Evolutionary conservation across 257 asterid genomes (phyloP), one percentile per base, ranked within the genome.

Genomic region (Solanum acaule): DNA sequence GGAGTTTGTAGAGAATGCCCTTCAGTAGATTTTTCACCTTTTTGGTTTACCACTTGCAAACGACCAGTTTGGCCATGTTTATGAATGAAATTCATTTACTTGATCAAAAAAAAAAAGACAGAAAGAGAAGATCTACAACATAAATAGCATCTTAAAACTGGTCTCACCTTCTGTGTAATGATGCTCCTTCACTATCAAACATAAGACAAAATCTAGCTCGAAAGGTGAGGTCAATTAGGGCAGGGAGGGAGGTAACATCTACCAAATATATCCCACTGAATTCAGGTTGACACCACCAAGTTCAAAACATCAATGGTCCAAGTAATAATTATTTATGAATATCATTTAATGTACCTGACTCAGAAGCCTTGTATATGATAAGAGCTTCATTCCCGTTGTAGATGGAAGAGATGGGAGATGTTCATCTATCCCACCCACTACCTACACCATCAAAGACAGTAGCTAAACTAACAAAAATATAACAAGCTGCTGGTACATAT

Each of bases 341-440:
- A 25, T 59, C 37, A 56, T 71, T 89, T 73, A 68, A 90, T 37
- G n/a, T 92, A 97, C 99, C 98, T 95, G 95, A 88, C 92, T 92
- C 70, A 92, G 94, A 88, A 97, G 92, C 88, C 89, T 94, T 38
- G 94, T 78, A 91, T 95, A 96, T 4, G 98, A 96, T 87, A 97
- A 78, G 84, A 95, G 90, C 93, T 92, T 90, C 86, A 96, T 94
- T 89, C 99, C 95, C 23, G 95, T 34, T 63, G 92, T 86, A 33
- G 94, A 91, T 71, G 99, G 98, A 90, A 96, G 97, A 87, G 99
- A 94, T 77, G 98, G 99, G 87, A 97, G 95, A 92, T 96, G 95
- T 85, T 95, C 96, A 90, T 96, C 98, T 49, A 94, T 91, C 83
- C 98, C 98, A 73, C 98, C 99, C 81, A 97, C 97, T 65, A 97